Conservation (phyloP, 495 filamentous ascomycete genomes). For the Trichoderma gamsii region DNA sequence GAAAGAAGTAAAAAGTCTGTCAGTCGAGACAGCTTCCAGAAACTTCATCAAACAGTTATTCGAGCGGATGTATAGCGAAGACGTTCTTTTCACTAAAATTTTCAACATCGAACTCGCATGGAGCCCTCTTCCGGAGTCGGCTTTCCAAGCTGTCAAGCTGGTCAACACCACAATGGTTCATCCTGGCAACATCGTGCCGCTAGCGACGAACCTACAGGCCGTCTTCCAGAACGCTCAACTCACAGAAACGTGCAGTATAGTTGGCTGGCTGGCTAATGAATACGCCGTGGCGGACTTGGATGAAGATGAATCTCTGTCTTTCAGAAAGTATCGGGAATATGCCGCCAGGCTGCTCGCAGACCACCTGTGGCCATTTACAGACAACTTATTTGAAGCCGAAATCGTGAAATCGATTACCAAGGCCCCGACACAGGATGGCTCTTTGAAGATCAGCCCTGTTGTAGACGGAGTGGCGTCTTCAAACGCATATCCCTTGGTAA, state of each 20-base stretch:
- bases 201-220: conserved; percentile 40
- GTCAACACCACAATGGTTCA: conserved; percentile 38
- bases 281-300: conserved; percentile 72
- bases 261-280: conserved; percentile 74
- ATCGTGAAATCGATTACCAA: conserved; percentile 45
- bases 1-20: conserved; percentile 37
- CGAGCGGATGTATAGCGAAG: conserved; percentile 44
- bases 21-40: conserved; percentile 38
- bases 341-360: conserved; percentile 51
- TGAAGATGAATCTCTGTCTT: conserved; percentile 61
- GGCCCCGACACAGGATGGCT: conserved; percentile 34
- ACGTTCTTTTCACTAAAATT: conserved; percentile 38
- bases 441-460: conserved; percentile 37
- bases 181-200: conserved; percentile 39
- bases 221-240: conserved; percentile 38
- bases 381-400: conserved; percentile 45
- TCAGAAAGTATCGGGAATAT: conserved; percentile 62
- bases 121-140: conserved; percentile 35
- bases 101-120: conserved; percentile 47
- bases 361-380: conserved; percentile 48
- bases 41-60: conserved; percentile 47
- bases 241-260: conserved; percentile 63
- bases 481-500: conserved; percentile 53
- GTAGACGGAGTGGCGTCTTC: conserved; percentile 49
- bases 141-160: conserved; percentile 35